Base-by-base conservation (phyloP, 2,329 filamentous ascomycete species). In the Ophiognomonia clavigignenti-juglandacearum region DNA sequence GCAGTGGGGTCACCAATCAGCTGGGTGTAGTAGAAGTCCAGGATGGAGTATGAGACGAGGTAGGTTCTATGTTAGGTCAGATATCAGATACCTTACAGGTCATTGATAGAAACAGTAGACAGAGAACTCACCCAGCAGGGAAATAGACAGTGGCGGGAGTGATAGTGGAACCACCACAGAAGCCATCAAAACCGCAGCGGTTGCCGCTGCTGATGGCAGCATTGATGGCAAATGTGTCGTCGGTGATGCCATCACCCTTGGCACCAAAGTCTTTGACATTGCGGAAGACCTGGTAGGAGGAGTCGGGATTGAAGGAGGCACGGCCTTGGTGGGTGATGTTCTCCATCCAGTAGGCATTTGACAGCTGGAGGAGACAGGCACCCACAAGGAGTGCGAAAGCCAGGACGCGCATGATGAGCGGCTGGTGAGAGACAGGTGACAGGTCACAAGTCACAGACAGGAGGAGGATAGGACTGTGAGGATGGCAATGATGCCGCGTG, bases 11-110 rank as follows among this genome's bases (percentile, higher is more conserved):
- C 83, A 23, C 86, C 86, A 24, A 89, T 74, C 52, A 92, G 73
- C 61, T 88, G 85, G 3, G 87, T 90, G 63, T 89, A 88, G 68
- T 90, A 93, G 67, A 83, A 82, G 63, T 85, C 78, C 41, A 88
- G 66, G 51, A 92, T 82, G 4, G 86, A 83, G 54, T 69, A 75
- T 45, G 76, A 83, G 48, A 91, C 78, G 3, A 83, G 58, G 59
- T 91, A 92, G 3, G 83, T 88, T 8, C 51, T 53, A 27, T 14
- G n/a, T 9, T 7, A 20, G 19, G 29, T 41, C 14, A 44, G 34
- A 14, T 8, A 22, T n/a, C 13, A 29, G 29, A 31, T n/a, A 31
- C 4, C 29, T 10, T 5, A n/a, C 29, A 13, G 7, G 26, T 29
- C 26, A 20, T n/a, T n/a, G n/a, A n/a, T n/a, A n/a, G n/a, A n/a